Conservation (phyloP, 169 alveolate genomes). For the Neospora caninum region DNA sequence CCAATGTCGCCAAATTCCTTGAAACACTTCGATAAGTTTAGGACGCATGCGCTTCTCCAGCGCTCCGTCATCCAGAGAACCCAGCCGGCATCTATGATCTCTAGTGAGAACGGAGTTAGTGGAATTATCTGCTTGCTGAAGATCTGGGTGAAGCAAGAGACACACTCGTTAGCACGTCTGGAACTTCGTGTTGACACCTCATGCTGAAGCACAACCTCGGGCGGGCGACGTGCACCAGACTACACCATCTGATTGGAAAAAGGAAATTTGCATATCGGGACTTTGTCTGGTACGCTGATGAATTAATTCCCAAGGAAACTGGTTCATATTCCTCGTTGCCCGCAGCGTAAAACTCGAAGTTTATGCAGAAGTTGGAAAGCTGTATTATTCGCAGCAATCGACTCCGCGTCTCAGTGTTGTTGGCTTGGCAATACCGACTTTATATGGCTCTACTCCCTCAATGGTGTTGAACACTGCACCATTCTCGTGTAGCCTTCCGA, state of each 20-base stretch:
- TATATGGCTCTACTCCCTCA: conserved; percentile 32
- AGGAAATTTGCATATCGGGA: too few relatives aligned
- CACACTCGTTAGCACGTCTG: not conserved
- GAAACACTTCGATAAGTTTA: conserved; percentile 23
- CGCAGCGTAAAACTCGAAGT: too few relatives aligned
- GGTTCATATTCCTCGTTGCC: too few relatives aligned
- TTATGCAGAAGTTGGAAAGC: too few relatives aligned
- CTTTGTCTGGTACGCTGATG: too few relatives aligned
- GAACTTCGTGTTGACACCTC: not conserved
- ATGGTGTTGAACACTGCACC: conserved; percentile 31
- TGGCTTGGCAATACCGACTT: not conserved
- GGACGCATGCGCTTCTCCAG: conserved; percentile 8
- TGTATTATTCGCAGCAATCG: too few relatives aligned
- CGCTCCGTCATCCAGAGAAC: conserved; percentile 18
- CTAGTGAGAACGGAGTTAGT: conserved; percentile 29
- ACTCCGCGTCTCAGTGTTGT: too few relatives aligned
- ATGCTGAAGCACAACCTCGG: not conserved
- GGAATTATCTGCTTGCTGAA: conserved; percentile 19
- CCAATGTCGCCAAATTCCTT: conserved; percentile 43
- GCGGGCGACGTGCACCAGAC: too few relatives aligned
- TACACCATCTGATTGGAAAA: too few relatives aligned
- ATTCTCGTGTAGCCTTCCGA: conserved; percentile 37
- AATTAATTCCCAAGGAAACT: too few relatives aligned
- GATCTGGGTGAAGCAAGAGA: not conserved
- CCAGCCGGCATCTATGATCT: conserved; percentile 38